Conservation (phyloP, 208 protist genomes). For the Porcisia hertigi region DNA sequence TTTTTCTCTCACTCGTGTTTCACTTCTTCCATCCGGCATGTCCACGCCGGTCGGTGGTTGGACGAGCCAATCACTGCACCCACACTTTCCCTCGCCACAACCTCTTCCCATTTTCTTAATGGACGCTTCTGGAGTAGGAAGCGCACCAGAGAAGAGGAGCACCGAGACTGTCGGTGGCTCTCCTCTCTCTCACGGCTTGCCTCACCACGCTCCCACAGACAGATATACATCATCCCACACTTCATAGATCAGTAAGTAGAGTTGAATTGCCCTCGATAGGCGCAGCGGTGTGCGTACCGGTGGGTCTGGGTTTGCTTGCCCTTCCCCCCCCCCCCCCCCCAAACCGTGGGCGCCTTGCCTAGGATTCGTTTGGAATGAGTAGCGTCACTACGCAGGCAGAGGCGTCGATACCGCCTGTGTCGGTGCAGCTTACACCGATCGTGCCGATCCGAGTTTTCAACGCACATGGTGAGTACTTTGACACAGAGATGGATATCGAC, state of each 20-base stretch:
- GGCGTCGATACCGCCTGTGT: constrained; percentile 18
- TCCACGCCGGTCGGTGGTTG: not conserved
- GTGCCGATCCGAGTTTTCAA: constrained; percentile 75
- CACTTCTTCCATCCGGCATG: not conserved
- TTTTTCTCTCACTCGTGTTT: not conserved
- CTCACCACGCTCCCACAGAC: not conserved
- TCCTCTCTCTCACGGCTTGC: not conserved
- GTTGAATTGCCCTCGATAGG: not conserved
- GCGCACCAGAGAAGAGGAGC: not conserved
- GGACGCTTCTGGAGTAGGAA: not conserved
- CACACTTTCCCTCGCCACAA: not conserved
- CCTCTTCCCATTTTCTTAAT: not conserved
- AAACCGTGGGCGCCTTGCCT: not conserved
- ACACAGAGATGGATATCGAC: constrained; percentile 81
- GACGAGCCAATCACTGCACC: not conserved
- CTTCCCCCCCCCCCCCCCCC: not conserved
- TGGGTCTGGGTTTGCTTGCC: not conserved
- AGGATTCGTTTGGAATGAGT: constrained; percentile 1
- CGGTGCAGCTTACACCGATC: constrained; percentile 73
- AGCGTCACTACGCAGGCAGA: not conserved
- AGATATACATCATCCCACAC: not conserved
- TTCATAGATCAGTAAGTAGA: not conserved
- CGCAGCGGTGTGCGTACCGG: not conserved
- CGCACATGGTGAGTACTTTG: constrained; percentile 78
- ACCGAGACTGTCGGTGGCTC: not conserved